Base-by-base conservation (phyloP, 2,329 filamentous ascomycete species). In the Thermoascus crustaceus region DNA sequence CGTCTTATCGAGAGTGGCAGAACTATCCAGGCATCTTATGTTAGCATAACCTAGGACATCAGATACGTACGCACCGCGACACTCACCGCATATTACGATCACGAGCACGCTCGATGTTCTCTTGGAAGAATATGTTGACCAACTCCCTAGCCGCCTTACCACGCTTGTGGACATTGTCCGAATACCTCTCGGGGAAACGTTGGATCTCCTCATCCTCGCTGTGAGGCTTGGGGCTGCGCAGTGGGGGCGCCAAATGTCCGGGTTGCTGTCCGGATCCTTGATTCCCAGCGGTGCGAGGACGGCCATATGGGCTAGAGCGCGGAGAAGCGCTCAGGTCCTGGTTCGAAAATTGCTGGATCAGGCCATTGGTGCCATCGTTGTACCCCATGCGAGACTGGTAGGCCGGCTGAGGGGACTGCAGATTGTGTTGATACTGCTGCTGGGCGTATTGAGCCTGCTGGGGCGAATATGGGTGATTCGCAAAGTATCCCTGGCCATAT, bases 311-410 rank as follows among this genome's bases (percentile, higher is more conserved):
- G 41, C 77, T 78, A 19, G 73, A 73, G 47, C 86, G 76, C 41
- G 79, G 78, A 27, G 76, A 78, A 29, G 77, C 78, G 41, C 84
- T 82, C 25, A 96, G 74, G 61, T 95, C 94, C 69, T 96, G 89
- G 63, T 95, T 87, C 39, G 89, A 93, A 63, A 96, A 94, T 61
- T 98, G 91, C 59, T 95, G 86, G 41, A 88, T 87, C 30, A 96
- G 75, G 19, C 87, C 88, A 52, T 86, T 91, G 50, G 89, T 93
- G 48, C 82, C 83, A 55, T 95, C 87, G 53, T 60, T 61, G 49
- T 71, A 72, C 23, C 57, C 65, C 52, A 61, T 63, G 45, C 67
- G 67, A 37, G 61, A 61, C 46, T 63, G 71, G 53, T 76, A 77
- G 40, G 69, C 64, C 35, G 67, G 60, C 44, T 76, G 72, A 32